These are phyloP conservation scores for Cubamyces lactineus DNA, from an alignment of 768 basidiomycete species.

Conservation along the genomic window DNA sequence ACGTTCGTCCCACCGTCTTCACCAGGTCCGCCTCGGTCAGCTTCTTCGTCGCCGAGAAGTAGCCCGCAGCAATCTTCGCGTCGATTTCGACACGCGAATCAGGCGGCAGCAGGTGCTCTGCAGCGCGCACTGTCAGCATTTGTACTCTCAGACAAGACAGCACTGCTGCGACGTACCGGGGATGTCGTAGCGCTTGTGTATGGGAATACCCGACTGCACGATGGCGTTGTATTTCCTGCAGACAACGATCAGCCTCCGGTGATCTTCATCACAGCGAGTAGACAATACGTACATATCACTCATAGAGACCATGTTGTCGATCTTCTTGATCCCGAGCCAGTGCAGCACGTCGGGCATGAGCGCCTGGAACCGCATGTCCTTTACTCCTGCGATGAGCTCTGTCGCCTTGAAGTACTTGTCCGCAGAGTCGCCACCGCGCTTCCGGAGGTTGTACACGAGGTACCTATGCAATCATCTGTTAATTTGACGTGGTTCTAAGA, in stretches of 20 bases:
- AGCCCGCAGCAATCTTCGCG: constrained; percentile 94
- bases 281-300: constrained; percentile 67
- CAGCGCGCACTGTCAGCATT: not conserved
- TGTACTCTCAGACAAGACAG: not conserved
- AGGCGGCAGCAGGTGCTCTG: constrained; percentile 86
- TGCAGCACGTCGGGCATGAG: constrained; percentile 96
- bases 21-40: constrained; percentile 77
- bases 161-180: constrained; percentile 54
- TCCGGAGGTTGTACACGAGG: constrained; percentile 95
- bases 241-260: not conserved
- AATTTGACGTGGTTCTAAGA: too few relatives aligned
- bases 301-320: constrained; percentile 90
- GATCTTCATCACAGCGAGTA: not conserved
- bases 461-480: constrained; percentile 50
- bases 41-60: constrained; percentile 82
- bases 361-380: constrained; percentile 94
- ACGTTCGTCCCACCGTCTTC: constrained; percentile 86
- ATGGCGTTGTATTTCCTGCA: constrained; percentile 93
- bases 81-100: constrained; percentile 94
- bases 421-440: constrained; percentile 91
- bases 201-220: constrained; percentile 84
- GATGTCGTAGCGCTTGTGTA: constrained; percentile 82
- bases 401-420: constrained; percentile 95
- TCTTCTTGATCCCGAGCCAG: constrained; percentile 91
- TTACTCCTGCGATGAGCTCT: constrained; percentile 91